Base-by-base conservation (phyloP, 352 stramenopile species). In the Pseudoperonospora humuli region DNA sequence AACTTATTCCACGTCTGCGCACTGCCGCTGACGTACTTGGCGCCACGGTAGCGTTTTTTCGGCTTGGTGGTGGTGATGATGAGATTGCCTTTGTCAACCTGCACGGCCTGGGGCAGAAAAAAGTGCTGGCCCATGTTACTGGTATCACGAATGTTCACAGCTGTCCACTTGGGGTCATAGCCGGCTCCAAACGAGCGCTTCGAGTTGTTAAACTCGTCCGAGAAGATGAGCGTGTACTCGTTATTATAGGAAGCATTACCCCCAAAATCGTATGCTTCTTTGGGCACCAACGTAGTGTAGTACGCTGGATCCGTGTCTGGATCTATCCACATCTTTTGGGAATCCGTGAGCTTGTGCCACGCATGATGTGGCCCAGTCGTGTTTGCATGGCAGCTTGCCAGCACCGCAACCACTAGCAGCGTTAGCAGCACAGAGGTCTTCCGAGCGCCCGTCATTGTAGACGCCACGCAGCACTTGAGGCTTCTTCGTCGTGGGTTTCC, bases 1-100 rank as follows among this genome's bases (percentile, higher is more conserved):
- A 99, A 98, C 69, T 99, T 99, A 78, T 99, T 97, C 95, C 95
- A 99, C 17, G 72, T 89, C 61, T 97, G 93, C n/a, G 98, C 36
- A 67, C 95, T 97, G 23, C 91, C 95, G 47, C 83, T 96, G 21
- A 93, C 82, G 59, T 93, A 93, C 44, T 72, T 69, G 15, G 79
- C 44, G 33, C 60, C 71, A 32, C 67, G 74, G 60, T 87, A 95
- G 41, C 72, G 62, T n/a, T 90, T 59, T 47, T 79, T 89, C 5
- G 77, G 65, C 62, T 93, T 94, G 38, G 75, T 76, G 2, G 86
- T 93, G 35, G 72, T 87, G 64, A 97, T 97, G 40, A 95, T 95
- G 28, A 98, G 61, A 64, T 91, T 95, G 19, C 91, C 93, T 50
- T 96, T 81, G 54, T 96, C 80, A 21, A 95, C 93, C 36, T 95